Percentiles rank a stretch among this genome's conserved stretches.
Conservation (phyloP, 2,329 filamentous ascomycete species). For the Talaromyces verruculosus region DNA sequence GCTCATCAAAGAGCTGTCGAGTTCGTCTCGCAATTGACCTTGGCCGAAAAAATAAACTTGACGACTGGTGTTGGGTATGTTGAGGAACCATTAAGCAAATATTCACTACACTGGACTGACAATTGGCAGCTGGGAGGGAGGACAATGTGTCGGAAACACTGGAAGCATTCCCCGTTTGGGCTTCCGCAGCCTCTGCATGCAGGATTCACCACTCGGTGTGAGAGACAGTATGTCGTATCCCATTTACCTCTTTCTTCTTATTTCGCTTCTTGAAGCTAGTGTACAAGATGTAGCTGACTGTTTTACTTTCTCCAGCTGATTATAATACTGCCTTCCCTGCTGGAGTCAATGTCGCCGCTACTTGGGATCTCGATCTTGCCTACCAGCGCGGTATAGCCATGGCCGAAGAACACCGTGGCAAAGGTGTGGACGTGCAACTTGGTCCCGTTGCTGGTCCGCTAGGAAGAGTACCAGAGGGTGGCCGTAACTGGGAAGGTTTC, state of each 20-base stretch:
- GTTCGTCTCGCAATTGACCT: slow-evolving; percentile 79
- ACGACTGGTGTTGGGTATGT: slow-evolving; percentile 83
- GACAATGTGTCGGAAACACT: slow-evolving; percentile 74
- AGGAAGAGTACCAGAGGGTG: slow-evolving; percentile 66
- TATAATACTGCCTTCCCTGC: slow-evolving; percentile 79
- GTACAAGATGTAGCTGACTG: not conserved
- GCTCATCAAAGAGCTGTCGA: slow-evolving; percentile 73
- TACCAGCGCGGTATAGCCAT: slow-evolving; percentile 69
- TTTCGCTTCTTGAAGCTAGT: not conserved
- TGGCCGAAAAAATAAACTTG: slow-evolving; percentile 89
- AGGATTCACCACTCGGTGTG: slow-evolving; percentile 80
- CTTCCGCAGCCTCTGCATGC: slow-evolving; percentile 72
- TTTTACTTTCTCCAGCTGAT: slow-evolving; percentile 53
- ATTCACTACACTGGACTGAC: not conserved
- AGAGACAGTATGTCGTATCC: slow-evolving; percentile 55
- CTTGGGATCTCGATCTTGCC: slow-evolving; percentile 73
- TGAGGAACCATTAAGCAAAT: not conserved
- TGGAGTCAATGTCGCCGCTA: slow-evolving; percentile 77
- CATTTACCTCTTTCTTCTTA: not conserved
- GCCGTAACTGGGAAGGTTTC: slow-evolving; percentile 67
- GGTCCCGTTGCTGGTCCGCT: slow-evolving; percentile 76
- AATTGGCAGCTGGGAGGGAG: slow-evolving; percentile 60
- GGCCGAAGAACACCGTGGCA: slow-evolving; percentile 71
- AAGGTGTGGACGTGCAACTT: slow-evolving; percentile 72
- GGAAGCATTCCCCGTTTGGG: slow-evolving; percentile 55